phyloP scores from a whole-genome alignment of 2,329 filamentous ascomycete species.

The Exophiala phaeomuriformis region DNA sequence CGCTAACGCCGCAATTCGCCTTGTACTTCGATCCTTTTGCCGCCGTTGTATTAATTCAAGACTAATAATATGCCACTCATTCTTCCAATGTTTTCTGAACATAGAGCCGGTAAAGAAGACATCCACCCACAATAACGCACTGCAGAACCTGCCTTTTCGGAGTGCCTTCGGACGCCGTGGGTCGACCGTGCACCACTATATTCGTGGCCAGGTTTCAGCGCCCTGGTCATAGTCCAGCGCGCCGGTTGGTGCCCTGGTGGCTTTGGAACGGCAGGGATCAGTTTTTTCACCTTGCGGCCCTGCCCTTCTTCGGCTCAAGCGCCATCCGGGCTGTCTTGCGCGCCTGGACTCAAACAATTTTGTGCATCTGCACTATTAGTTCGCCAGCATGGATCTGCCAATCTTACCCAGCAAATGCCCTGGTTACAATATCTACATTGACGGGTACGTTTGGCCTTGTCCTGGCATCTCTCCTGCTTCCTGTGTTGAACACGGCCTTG shows the following conservation, averaged over 20 bases:
- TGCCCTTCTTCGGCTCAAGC: neutral
- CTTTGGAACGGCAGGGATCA: neutral
- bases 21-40: too few relatives aligned
- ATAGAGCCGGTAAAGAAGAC: too few relatives aligned
- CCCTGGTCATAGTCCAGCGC: neutral
- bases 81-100: too few relatives aligned
- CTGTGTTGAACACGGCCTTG: neutral
- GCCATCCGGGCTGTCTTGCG: too few relatives aligned
- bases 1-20: neutral
- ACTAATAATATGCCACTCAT: too few relatives aligned
- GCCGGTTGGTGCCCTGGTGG: neutral
- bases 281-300: neutral
- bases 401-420: constrained; percentile 40
- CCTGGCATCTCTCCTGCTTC: too few relatives aligned
- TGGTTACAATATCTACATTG: constrained; percentile 67
- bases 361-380: neutral
- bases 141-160: too few relatives aligned
- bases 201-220: neutral
- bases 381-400: constrained; percentile 20
- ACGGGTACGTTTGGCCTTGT: constrained; percentile 51
- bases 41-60: too few relatives aligned
- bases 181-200: neutral
- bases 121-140: too few relatives aligned
- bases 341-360: too few relatives aligned
- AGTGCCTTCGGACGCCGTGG: too few relatives aligned